These are phyloP conservation scores for Tricholomella constricta DNA, from an alignment of 768 basidiomycete genomes.

Conservation along the genomic window DNA sequence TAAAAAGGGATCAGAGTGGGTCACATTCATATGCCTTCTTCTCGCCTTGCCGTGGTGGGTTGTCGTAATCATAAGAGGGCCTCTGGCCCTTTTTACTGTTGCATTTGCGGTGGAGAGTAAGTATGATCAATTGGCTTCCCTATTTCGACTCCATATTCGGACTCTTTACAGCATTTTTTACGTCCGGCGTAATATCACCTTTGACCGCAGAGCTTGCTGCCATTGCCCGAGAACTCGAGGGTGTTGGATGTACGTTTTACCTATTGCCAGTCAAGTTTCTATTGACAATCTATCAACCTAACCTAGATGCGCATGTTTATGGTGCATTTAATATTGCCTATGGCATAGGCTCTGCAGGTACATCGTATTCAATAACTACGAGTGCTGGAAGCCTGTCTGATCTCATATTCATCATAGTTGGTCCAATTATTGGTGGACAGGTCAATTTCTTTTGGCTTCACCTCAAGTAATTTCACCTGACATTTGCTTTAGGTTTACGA, in stretches of 20 bases:
- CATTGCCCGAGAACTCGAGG: slow-evolving; percentile 55
- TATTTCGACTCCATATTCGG: background rate
- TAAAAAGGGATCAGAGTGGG: slow-evolving; percentile 55
- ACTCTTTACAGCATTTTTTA: slow-evolving; percentile 54
- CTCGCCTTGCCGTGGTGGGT: slow-evolving; percentile 67
- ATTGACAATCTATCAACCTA: slow-evolving; percentile 1
- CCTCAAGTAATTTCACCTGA: background rate
- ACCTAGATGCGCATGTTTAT: slow-evolving; percentile 72
- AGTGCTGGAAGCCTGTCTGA: background rate
- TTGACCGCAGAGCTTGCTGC: slow-evolving; percentile 67
- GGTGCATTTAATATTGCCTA: slow-evolving; percentile 75
- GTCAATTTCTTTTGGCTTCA: slow-evolving; percentile 26
- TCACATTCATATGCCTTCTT: slow-evolving; percentile 47
- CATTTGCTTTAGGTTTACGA: slow-evolving; percentile 54
- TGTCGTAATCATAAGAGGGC: slow-evolving; percentile 47
- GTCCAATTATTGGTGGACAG: slow-evolving; percentile 72
- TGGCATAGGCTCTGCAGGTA: slow-evolving; percentile 63
- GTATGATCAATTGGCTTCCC: slow-evolving; percentile 11
- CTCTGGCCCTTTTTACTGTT: slow-evolving; percentile 50
- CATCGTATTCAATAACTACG: slow-evolving; percentile 2
- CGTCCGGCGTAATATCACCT: slow-evolving; percentile 59
- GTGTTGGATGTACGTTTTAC: slow-evolving; percentile 62
- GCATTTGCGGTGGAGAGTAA: slow-evolving; percentile 57
- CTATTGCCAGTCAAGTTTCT: background rate
- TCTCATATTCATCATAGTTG: slow-evolving; percentile 44